Evolutionary conservation across 2,329 filamentous ascomycete genomes (phyloP).

Genomic region (Beauveria pseudobassiana): DNA sequence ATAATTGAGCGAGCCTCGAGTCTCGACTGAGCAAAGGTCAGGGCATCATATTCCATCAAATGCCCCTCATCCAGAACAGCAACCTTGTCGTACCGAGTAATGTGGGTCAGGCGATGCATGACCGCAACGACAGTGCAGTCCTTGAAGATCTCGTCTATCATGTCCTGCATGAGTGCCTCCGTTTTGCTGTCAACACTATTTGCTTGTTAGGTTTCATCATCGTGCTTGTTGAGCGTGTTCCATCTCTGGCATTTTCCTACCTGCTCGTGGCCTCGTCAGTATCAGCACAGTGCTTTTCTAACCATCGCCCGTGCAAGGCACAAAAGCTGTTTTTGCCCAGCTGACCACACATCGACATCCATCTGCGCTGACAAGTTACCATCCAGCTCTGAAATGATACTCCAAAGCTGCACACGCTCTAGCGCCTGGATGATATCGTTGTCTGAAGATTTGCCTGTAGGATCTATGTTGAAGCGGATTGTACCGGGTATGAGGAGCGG

Average conservation of each 20-base stretch:
- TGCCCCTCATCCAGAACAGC: conserved; percentile 38
- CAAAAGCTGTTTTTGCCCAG: conserved; percentile 39
- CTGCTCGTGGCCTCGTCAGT: neutral
- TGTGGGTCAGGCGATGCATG: conserved; percentile 35
- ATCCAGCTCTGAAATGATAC: conserved; percentile 26
- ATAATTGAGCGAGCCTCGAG: neutral
- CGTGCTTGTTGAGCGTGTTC: too few species aligned
- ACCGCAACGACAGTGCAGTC: conserved; percentile 44
- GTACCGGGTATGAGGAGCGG: neutral
- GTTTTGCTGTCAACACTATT: conserved; percentile 26
- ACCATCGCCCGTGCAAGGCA: conserved; percentile 30
- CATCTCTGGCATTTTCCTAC: neutral
- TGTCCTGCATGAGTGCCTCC: conserved; percentile 24
- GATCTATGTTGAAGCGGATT: neutral
- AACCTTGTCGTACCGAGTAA: conserved; percentile 45
- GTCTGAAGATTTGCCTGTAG: neutral
- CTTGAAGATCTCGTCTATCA: conserved; percentile 24
- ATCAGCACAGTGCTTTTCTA: conserved; percentile 11
- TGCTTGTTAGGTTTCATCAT: neutral
- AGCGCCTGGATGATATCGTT: neutral
- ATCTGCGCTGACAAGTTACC: conserved; percentile 30
- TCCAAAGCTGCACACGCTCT: conserved; percentile 18
- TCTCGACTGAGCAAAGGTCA: neutral
- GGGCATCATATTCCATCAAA: neutral
- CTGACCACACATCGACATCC: conserved; percentile 24